Base-by-base conservation (phyloP, 495 filamentous ascomycete species). In the Mycothermus thermophilus region DNA sequence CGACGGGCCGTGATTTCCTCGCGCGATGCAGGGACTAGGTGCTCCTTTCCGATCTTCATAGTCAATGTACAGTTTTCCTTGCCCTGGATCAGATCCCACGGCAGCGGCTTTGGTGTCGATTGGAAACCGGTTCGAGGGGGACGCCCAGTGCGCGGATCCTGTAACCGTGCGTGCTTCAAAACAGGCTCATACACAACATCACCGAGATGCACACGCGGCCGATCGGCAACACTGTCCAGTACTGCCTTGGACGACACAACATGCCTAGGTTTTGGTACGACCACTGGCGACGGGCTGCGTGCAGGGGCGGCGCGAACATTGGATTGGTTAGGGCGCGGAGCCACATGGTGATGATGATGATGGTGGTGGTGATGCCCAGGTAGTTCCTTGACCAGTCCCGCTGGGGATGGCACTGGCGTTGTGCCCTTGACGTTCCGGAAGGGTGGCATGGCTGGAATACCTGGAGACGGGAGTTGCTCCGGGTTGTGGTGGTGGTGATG, bases 1-100 rank as follows among this genome's bases (percentile, higher is more conserved):
- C 80, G 71, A 10, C 78, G 68, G 5, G 69, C 57, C 14, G 82
- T 87, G 43, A 96, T 84, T 45, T 90, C 83, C 51, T 85, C 79
- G 6, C 86, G 73, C 22, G 76, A 69, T 5, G 60, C 55, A 1
- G 69, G 51, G 11, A 65, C 70, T 17, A 99, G 68, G 46, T 86
- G 82, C 42, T 77, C 72, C 12, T 83, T 74, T 3, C 86, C 80
- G 5, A 96, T 78, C 27, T 86, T 81, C 32, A 96, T 60, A 5
- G 83, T 92, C 44, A 90, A 72, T 0, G 86, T 93, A 50, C 83
- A 93, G 40, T 96, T 96, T 44, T 85, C 80, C 26, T 83, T 80
- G 15, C 72, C 74, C 43, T 84, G 75, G 44, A 90, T 92, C 8
- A 74, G 59, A 4, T 61, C 57, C 51, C 53, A 48, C 3, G 84